These are phyloP conservation scores for Podospora bellae-mahoneyi DNA, from an alignment of 495 filamentous ascomycete genomes.

Conservation along the genomic window DNA sequence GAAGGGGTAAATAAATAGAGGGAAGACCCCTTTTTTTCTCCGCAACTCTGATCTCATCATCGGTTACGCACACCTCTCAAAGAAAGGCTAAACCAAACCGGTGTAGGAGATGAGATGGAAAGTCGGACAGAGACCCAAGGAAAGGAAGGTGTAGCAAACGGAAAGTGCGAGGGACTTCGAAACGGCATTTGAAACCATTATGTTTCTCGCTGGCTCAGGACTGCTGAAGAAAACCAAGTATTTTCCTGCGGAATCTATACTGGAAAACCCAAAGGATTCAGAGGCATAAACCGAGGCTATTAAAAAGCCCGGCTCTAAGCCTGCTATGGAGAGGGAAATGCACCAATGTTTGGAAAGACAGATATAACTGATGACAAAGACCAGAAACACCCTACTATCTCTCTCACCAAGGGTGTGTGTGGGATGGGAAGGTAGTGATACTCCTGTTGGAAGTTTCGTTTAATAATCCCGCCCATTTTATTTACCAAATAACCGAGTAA, in stretches of 20 bases:
- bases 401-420: background rate
- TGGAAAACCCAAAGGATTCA: background rate
- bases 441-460: background rate
- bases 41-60: background rate
- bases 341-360: background rate
- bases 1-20: background rate
- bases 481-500: background rate
- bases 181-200: background rate
- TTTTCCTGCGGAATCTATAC: background rate
- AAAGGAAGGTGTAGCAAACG: background rate
- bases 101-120: background rate
- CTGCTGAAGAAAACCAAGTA: too few species aligned
- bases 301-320: background rate
- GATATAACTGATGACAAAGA: background rate
- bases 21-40: too few species aligned
- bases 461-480: background rate
- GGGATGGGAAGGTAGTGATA: background rate
- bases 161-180: background rate
- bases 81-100: background rate
- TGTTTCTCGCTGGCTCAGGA: background rate
- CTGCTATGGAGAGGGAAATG: background rate
- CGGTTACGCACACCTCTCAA: background rate
- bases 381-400: background rate
- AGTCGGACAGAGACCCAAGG: background rate
- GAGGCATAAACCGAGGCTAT: background rate